These are phyloP conservation scores for Mariannaea elegans DNA, from an alignment of 2,329 filamentous ascomycete genomes.

Conservation along the genomic window DNA sequence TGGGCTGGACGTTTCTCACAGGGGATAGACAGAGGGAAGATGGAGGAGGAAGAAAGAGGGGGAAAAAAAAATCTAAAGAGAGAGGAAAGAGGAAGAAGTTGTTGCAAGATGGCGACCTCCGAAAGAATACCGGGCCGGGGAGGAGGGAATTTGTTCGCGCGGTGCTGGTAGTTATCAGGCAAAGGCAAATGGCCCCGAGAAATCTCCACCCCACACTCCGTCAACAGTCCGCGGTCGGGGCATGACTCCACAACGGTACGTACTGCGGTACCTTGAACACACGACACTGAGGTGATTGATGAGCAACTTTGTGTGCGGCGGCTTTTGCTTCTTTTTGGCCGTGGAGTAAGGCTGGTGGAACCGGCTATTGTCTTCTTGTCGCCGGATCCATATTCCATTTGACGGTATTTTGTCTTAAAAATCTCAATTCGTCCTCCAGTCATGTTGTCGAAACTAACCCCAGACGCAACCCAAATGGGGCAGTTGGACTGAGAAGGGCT, in stretches of 20 bases:
- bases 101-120: slow-evolving; percentile 33
- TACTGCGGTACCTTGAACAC: background rate
- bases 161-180: slow-evolving; percentile 29
- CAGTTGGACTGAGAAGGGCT: background rate
- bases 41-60: slow-evolving; percentile 17
- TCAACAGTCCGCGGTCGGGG: background rate
- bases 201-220: slow-evolving; percentile 19
- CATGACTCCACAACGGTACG: background rate
- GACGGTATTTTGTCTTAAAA: background rate
- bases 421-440: background rate
- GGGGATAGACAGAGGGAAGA: slow-evolving; percentile 20
- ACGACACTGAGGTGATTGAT: background rate
- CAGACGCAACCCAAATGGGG: background rate
- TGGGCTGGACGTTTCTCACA: slow-evolving; percentile 11
- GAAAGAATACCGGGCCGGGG: slow-evolving; percentile 41
- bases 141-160: slow-evolving; percentile 41
- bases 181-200: slow-evolving; percentile 23
- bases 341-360: background rate
- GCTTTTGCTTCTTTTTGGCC: background rate
- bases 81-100: slow-evolving; percentile 15
- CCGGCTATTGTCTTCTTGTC: background rate
- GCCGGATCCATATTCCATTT: background rate
- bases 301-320: background rate
- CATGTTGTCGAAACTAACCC: background rate
- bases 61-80: slow-evolving; percentile 2